Evolutionary conservation across 768 basidiomycete genomes (phyloP), one percentile per base, ranked within the genome.

Genomic region (Clitopilus hobsonii): DNA sequence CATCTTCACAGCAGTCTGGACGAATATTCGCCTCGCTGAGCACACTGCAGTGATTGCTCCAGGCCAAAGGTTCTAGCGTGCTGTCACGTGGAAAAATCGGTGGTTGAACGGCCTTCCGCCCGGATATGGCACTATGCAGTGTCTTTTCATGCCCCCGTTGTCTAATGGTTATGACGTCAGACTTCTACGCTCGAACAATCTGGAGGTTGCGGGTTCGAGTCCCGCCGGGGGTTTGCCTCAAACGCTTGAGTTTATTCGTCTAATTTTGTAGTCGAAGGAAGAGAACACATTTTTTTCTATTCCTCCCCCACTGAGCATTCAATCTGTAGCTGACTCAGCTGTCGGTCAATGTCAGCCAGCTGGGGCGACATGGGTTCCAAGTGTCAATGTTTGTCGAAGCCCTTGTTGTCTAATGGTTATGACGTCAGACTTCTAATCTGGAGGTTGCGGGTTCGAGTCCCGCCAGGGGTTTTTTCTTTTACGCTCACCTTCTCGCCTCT

Each of bases 91-190:
- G 13, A n/a, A 36, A n/a, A n/a, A n/a, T n/a, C n/a, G n/a, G n/a
- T n/a, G n/a, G n/a, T n/a, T n/a, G n/a, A 36, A 45, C 22, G 16
- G 22, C 41, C 18, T 45, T 45, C n/a, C n/a, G 41, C n/a, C 41
- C 41, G 41, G 41, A 45, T 45, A 45, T 45, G 22, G 41, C n/a
- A 45, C 10, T 18, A 20, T 20, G 10, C 18, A 45, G 3, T 2
- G 1, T 10, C 11, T 4, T 20, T 45, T 45, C 18, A 67, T 59
- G 86, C 86, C 85, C 86, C 78, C 79, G 82, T 88, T 85, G 86
- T 88, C 85, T 88, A 88, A 88, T 88, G 86, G 86, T 76, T 85
- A 88, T 88, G 86, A 88, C 86, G 86, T 88, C 86, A 88, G 86
- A 88, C 86, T 88, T 88, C 86, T 88, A 85, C 55, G 5, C 22